Percentiles rank a stretch among this genome's conserved stretches.
These are phyloP conservation scores for Roridomyces roridus DNA, from an alignment of 768 basidiomycete genomes.

Conservation along the genomic window DNA sequence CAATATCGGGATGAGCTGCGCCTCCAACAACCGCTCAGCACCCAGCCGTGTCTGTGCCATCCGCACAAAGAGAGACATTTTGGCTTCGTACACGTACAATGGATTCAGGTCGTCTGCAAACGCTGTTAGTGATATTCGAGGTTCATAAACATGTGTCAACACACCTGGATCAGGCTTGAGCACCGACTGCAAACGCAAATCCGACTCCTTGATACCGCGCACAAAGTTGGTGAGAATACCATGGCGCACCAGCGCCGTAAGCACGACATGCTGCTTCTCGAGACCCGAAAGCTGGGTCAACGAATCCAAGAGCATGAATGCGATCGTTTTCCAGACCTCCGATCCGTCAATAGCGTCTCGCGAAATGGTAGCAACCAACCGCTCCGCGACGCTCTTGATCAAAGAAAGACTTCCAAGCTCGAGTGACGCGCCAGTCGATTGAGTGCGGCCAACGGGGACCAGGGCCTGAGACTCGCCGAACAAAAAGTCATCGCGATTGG, in stretches of 20 bases:
- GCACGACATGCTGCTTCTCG: slow-evolving; percentile 71
- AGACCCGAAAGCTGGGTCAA: slow-evolving; percentile 72
- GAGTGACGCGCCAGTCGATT: slow-evolving; percentile 44
- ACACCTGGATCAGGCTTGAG: slow-evolving; percentile 90
- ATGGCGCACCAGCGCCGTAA: slow-evolving; percentile 66
- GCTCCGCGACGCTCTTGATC: slow-evolving; percentile 73
- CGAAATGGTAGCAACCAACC: slow-evolving; percentile 73
- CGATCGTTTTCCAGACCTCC: slow-evolving; percentile 96
- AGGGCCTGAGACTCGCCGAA: slow-evolving; percentile 46
- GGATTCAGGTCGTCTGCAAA: slow-evolving; percentile 83
- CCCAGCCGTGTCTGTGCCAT: slow-evolving; percentile 85
- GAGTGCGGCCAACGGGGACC: slow-evolving; percentile 26
- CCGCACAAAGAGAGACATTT: slow-evolving; percentile 87
- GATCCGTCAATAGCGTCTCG: slow-evolving; percentile 95
- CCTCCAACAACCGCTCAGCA: slow-evolving; percentile 84
- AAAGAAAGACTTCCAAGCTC: slow-evolving; percentile 68
- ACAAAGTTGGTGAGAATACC: slow-evolving; percentile 87
- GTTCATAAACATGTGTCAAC: not conserved
- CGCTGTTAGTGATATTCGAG: not conserved
- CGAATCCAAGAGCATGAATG: slow-evolving; percentile 89
- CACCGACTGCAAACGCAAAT: slow-evolving; percentile 73
- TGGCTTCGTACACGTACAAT: slow-evolving; percentile 93
- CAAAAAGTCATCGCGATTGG: slow-evolving; percentile 46
- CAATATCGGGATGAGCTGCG: slow-evolving; percentile 74
- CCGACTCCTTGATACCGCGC: slow-evolving; percentile 82